These are phyloP conservation scores for Botrytis elliptica DNA, from an alignment of 2,329 filamentous ascomycete species.

Conservation along the genomic window DNA sequence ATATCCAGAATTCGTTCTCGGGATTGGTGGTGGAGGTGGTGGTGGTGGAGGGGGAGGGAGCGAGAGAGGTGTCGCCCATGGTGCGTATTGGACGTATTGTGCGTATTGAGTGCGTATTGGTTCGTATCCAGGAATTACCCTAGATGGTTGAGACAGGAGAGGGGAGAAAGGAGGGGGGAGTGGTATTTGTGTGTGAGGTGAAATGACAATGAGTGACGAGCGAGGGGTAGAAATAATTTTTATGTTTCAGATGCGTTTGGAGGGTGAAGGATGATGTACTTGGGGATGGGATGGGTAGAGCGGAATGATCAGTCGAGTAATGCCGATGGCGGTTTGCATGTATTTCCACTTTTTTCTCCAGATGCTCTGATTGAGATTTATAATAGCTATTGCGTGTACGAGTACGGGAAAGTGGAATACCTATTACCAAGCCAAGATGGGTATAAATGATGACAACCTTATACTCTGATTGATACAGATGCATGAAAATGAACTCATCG, in stretches of 20 bases:
- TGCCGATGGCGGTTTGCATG: background rate
- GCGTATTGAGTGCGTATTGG: background rate
- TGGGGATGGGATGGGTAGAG: background rate
- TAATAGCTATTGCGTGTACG: background rate
- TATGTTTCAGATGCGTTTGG: background rate
- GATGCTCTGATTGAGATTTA: background rate
- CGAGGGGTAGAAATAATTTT: background rate
- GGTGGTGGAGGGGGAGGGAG: constrained; percentile 6
- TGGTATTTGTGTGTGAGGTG: background rate
- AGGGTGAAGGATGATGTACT: background rate
- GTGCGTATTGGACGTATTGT: too few species aligned
- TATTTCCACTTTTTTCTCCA: constrained; percentile 14
- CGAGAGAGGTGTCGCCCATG: background rate
- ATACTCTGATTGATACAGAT: too few species aligned
- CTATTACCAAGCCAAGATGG: background rate
- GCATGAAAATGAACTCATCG: too few species aligned
- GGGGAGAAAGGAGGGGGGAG: background rate
- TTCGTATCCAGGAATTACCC: background rate
- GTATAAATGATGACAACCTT: too few species aligned
- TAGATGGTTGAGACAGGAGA: background rate
- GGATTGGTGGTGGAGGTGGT: constrained; percentile 17
- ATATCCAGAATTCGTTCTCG: constrained; percentile 79
- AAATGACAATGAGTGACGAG: background rate
- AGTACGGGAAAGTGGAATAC: background rate
- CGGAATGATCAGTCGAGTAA: background rate